Evolutionary conservation across 495 filamentous ascomycete species (phyloP), one percentile per base, ranked within the genome.

Genomic region (Penicillium malachiteum): DNA sequence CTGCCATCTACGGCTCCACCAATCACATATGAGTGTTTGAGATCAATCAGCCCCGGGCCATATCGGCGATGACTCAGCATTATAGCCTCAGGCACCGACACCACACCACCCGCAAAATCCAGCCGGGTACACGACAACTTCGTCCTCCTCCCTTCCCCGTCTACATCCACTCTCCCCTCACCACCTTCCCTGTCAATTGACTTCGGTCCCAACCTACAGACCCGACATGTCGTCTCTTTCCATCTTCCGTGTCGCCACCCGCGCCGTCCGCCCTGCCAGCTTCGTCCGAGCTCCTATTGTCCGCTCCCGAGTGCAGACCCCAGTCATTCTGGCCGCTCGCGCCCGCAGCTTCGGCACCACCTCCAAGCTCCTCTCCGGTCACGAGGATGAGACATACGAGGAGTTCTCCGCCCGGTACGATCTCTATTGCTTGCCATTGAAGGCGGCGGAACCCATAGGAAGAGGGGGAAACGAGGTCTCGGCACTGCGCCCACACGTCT

Each of bases 381-480:
- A 91, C 71, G 88, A 93, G 72, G 94, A 88, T 61, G 85, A 99
- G 86, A 96, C 85, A 67, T 99, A 94, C 68, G 94, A 99, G 82
- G 91, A 99, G 81, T 99, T 99, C 76, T 91, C 89, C 76, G 90
- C 92, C 65, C 91, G 94, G 94, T 97, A 89, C 76, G 91, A 62
- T 47, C 46, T 42, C 40, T 39, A 56, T 47, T 47, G 52, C 48
- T 38, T 65, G 50, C 67, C 68, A 72, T 72, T 76, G 71, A 68
- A 35, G 21, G 26, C 50, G 39, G n/a, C 41, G 58, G 33, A 42
- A 35, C 17, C 4, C 21, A 26, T 26, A 26, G 21, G 21, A 26
- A 26, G 21, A 26, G 21, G 21, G 21, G 21, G 21, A 26, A 26
- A 26, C 21, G 33, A 44, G 46, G 49, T 37, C 43, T 41, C 18